Evolutionary conservation across 1,284 basidiomycete species (phyloP).

Genomic region (Malassezia slooffiae): DNA sequence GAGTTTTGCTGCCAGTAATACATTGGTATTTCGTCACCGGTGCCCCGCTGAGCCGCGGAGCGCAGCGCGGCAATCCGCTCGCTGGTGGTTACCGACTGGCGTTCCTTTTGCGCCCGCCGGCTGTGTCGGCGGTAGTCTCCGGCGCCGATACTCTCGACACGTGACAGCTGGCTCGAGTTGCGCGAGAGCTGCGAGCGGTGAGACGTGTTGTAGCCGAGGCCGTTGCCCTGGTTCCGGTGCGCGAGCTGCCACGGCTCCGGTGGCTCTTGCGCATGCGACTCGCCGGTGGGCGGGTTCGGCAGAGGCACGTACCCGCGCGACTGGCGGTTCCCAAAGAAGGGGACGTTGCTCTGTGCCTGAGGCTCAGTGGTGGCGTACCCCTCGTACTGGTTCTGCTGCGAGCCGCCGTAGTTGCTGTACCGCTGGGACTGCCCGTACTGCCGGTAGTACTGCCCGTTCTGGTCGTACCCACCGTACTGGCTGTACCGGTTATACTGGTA

Average conservation of each 20-base stretch:
- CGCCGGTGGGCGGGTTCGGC: conserved; percentile 7
- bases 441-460: too few relatives aligned
- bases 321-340: neutral
- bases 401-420: too few relatives aligned
- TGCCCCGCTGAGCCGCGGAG: too few relatives aligned
- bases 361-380: too few relatives aligned
- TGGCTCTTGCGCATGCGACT: too few relatives aligned
- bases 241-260: too few relatives aligned
- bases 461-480: too few relatives aligned
- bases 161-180: conserved; percentile 6
- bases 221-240: too few relatives aligned
- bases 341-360: neutral
- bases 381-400: too few relatives aligned
- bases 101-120: neutral
- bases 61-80: conserved; percentile 9
- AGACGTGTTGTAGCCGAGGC: neutral
- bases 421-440: too few relatives aligned
- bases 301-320: conserved; percentile 10
- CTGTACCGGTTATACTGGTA: neutral
- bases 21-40: too few relatives aligned
- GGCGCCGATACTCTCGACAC: conserved; percentile 16
- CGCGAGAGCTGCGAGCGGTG: neutral
- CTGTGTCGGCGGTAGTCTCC: conserved; percentile 12
- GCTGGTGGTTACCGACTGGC: conserved; percentile 6
- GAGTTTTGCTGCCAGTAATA: too few relatives aligned